These are phyloP conservation scores for Malus hybrid DNA, from an alignment of 331 rosid species.

Conservation along the genomic window DNA sequence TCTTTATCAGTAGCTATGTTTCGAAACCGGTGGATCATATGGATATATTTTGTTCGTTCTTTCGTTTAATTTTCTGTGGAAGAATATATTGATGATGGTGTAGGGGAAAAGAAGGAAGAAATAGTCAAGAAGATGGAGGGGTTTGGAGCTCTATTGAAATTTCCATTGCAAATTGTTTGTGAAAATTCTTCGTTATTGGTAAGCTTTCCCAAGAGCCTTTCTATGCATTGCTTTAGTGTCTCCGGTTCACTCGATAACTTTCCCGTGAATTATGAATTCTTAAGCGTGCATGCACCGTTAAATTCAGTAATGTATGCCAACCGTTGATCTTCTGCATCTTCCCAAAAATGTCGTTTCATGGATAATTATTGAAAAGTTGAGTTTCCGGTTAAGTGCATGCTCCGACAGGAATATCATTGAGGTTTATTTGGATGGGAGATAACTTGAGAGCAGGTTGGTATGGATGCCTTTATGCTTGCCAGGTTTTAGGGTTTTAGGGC, in stretches of 20 bases:
- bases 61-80: slow-evolving; percentile 6
- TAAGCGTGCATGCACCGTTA: not conserved
- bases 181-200: not conserved
- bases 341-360: not conserved
- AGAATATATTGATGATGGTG: slow-evolving; percentile 7
- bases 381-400: not conserved
- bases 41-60: slow-evolving; percentile 5
- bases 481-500: no score
- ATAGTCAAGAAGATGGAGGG: not conserved
- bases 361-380: not conserved
- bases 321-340: not conserved
- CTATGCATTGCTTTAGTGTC: not conserved
- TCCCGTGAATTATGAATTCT: not conserved
- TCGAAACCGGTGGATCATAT: slow-evolving; percentile 9
- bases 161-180: not conserved
- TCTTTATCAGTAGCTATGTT: not conserved
- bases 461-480: no score
- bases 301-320: not conserved
- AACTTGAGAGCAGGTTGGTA: no score
- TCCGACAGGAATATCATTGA: not conserved
- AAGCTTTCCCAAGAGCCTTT: not conserved
- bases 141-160: slow-evolving; percentile 1
- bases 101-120: slow-evolving; percentile 16
- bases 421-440: no score
- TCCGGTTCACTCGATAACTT: not conserved